Percentiles rank a stretch among this genome's conserved stretches.
These are phyloP conservation scores for Leishmania gerbilli DNA, from an alignment of 208 protist species.

Conservation along the genomic window DNA sequence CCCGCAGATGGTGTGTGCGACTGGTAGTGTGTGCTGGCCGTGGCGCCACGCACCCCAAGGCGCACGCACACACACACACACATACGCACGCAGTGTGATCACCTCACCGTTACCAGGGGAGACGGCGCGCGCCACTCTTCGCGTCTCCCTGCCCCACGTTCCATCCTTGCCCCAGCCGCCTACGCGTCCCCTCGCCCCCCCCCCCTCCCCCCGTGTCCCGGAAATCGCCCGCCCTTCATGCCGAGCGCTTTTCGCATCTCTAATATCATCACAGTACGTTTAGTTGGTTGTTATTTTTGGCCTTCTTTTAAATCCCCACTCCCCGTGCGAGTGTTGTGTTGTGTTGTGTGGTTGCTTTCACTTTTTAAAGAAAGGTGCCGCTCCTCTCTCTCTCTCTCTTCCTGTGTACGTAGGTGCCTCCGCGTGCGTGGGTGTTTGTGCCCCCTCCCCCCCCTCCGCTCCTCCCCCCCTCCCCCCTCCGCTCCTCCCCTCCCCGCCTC, in stretches of 20 bases:
- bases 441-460: too few relatives aligned
- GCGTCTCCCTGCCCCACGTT: neutral
- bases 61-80: neutral
- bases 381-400: neutral
- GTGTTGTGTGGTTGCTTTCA: neutral
- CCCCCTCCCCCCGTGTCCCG: neutral
- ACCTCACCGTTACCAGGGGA: neutral
- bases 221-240: neutral
- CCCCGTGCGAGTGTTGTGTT: neutral
- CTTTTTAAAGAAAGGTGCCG: neutral
- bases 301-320: too few relatives aligned
- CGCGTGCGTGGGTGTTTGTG: conserved; percentile 1
- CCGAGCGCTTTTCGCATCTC: neutral
- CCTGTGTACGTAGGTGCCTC: neutral
- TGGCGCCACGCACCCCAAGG: too few relatives aligned
- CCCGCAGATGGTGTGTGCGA: neutral
- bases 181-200: neutral
- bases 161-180: neutral
- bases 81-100: neutral
- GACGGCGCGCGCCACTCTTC: neutral
- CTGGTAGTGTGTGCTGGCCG: neutral
- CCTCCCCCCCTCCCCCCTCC: too few relatives aligned
- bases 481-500: too few relatives aligned
- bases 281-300: neutral
- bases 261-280: conserved; percentile 7